phyloP scores from a whole-genome alignment of 75 land plant genomes.

The Pinus tabuliformis region DNA sequence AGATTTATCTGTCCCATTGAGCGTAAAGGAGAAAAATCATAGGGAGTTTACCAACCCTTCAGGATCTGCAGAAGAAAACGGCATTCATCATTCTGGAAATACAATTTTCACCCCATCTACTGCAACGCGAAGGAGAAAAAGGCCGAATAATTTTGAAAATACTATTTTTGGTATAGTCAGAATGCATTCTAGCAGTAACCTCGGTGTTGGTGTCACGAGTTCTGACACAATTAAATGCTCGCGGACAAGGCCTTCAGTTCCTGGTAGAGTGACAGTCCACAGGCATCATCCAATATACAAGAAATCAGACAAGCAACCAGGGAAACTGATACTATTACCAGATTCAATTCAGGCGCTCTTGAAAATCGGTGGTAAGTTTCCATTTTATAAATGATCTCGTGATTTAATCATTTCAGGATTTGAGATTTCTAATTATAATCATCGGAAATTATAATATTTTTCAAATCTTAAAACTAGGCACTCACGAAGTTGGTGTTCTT shows the following conservation, averaged over 20 bases:
- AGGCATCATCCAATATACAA: conserved; percentile 20
- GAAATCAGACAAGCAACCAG: conserved; percentile 5
- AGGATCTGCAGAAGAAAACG: background rate
- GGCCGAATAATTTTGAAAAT: conserved; percentile 41
- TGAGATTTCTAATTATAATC: too few species aligned
- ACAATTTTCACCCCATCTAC: background rate
- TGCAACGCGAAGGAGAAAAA: conserved; percentile 21
- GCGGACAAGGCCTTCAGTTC: background rate
- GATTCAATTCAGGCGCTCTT: conserved; percentile 40
- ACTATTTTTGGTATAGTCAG: conserved; percentile 58
- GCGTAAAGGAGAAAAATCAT: background rate
- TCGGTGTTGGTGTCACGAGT: background rate
- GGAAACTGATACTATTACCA: conserved; percentile 56
- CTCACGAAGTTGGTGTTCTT: too few species aligned
- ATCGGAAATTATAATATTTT: too few species aligned
- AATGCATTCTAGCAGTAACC: background rate
- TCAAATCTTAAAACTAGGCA: too few species aligned
- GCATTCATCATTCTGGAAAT: background rate
- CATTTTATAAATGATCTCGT: too few species aligned
- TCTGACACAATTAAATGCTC: background rate
- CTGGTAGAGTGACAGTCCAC: conserved; percentile 64
- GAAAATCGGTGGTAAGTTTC: conserved; percentile 18
- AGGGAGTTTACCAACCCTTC: background rate
- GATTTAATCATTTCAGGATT: too few species aligned
- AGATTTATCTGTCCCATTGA: background rate